Evolutionary conservation across 768 basidiomycete species (phyloP).

Genomic region (Pleurotus pulmonarius): DNA sequence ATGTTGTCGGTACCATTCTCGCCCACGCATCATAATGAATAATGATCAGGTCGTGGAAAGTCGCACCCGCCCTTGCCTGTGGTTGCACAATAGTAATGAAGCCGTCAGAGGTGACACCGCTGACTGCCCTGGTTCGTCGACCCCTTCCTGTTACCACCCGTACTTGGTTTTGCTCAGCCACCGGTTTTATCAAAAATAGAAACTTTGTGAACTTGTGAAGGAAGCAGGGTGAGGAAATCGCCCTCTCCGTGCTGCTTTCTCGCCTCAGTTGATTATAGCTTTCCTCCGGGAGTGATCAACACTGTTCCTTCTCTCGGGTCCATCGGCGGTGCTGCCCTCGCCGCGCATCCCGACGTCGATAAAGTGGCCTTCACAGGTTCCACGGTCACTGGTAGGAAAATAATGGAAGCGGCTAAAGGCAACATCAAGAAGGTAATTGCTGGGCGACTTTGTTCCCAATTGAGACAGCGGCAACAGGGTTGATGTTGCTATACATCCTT

Average conservation of each 20-base stretch:
- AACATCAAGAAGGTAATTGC: conserved; percentile 83
- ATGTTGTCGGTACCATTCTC: conserved; percentile 11
- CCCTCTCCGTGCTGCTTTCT: neutral
- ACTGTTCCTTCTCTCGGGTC: conserved; percentile 79
- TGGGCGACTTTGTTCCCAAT: conserved; percentile 4
- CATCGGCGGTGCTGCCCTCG: conserved; percentile 81
- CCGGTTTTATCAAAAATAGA: conserved; percentile 35
- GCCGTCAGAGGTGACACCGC: conserved; percentile 82
- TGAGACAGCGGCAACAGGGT: conserved; percentile 1
- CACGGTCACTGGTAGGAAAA: conserved; percentile 82
- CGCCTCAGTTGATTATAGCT: conserved; percentile 37
- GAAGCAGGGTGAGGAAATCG: conserved; percentile 68
- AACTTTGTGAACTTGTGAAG: conserved; percentile 75
- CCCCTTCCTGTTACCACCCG: conserved; percentile 1
- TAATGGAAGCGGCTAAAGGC: conserved; percentile 88
- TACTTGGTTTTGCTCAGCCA: conserved; percentile 5
- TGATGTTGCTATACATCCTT: neutral
- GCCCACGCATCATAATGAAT: neutral
- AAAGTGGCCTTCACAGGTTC: conserved; percentile 97
- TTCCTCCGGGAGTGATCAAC: conserved; percentile 90
- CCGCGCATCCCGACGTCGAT: conserved; percentile 82
- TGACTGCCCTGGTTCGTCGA: conserved; percentile 68
- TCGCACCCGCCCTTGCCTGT: conserved; percentile 86
- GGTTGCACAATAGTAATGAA: conserved; percentile 97
- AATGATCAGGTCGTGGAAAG: conserved; percentile 74